Evolutionary conservation across 306 rosid species (phyloP).

Genomic region (Glycyrrhiza uralensis): DNA sequence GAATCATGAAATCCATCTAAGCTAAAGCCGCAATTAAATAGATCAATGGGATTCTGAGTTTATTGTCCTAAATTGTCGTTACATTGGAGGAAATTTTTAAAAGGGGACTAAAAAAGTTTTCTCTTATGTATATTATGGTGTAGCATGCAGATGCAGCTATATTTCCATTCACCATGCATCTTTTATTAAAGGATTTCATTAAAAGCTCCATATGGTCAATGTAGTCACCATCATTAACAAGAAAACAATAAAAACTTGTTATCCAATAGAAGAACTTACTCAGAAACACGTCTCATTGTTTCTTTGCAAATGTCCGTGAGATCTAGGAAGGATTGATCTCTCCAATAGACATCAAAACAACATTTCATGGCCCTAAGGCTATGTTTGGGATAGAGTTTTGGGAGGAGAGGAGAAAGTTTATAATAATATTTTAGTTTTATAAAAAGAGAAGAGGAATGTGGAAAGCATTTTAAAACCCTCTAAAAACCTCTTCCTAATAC

Average conservation of each 20-base stretch:
- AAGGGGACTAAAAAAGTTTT: background rate
- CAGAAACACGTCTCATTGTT: background rate
- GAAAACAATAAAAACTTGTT: background rate
- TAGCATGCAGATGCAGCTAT: slow-evolving; percentile 17
- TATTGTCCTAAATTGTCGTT: background rate
- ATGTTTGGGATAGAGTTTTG: too few relatives aligned
- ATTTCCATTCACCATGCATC: background rate
- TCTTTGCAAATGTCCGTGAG: background rate
- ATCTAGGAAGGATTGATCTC: background rate
- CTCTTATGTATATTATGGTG: background rate
- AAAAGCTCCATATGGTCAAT: background rate
- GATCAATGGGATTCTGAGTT: background rate
- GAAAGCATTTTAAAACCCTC: too few relatives aligned
- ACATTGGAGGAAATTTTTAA: background rate
- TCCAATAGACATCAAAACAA: background rate
- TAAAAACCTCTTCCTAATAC: too few relatives aligned
- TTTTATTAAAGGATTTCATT: background rate
- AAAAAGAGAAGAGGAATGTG: too few relatives aligned
- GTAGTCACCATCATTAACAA: background rate
- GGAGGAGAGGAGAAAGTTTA: too few relatives aligned
- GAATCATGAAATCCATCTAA: background rate
- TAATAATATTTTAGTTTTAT: too few relatives aligned
- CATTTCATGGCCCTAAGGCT: background rate
- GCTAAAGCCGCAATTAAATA: background rate
- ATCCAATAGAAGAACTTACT: background rate